Conservation (phyloP, 108 stramenopile genomes). For the Skeletonema costatum region DNA sequence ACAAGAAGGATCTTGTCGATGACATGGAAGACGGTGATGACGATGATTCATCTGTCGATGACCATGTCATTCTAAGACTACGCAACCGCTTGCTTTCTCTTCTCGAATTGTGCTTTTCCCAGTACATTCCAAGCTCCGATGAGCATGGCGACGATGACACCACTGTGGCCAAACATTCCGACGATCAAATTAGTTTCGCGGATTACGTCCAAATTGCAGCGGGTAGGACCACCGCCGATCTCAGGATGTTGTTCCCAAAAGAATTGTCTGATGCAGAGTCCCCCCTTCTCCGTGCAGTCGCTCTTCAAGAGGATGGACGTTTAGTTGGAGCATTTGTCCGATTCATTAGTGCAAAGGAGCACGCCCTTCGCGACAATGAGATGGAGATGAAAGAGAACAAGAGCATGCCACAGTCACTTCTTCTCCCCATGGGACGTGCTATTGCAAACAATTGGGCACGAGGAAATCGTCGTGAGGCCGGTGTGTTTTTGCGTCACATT, state of each 20-base stretch:
- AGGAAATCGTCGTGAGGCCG: conserved; percentile 85
- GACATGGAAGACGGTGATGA: conserved; percentile 32
- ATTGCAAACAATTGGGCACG: conserved; percentile 67
- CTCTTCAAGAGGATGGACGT: conserved; percentile 59
- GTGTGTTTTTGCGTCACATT: conserved; percentile 68
- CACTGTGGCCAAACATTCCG: conserved; percentile 39
- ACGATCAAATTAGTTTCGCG: conserved; percentile 66
- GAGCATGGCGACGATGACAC: conserved; percentile 50
- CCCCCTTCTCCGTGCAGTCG: conserved; percentile 62
- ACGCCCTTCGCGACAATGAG: conserved; percentile 36
- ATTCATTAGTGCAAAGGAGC: conserved; percentile 61
- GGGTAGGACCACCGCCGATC: conserved; percentile 56
- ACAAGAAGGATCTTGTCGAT: conserved; percentile 33
- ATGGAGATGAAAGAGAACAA: conserved; percentile 20
- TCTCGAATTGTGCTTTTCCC: conserved; percentile 70
- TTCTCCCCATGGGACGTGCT: conserved; percentile 70
- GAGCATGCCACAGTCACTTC: conserved; percentile 30
- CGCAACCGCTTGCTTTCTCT: conserved; percentile 63
- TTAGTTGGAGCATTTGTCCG: conserved; percentile 72
- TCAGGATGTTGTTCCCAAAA: conserved; percentile 70
- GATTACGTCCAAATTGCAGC: conserved; percentile 59
- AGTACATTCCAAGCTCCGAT: conserved; percentile 41
- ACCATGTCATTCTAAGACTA: conserved; percentile 56
- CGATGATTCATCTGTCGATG: conserved; percentile 47
- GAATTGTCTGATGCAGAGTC: conserved; percentile 60